A percentile compares a stretch with the other conserved stretches of the same genome.
Evolutionary conservation across 129 eudicot species (phyloP).

Genomic region (Tagetes erecta): DNA sequence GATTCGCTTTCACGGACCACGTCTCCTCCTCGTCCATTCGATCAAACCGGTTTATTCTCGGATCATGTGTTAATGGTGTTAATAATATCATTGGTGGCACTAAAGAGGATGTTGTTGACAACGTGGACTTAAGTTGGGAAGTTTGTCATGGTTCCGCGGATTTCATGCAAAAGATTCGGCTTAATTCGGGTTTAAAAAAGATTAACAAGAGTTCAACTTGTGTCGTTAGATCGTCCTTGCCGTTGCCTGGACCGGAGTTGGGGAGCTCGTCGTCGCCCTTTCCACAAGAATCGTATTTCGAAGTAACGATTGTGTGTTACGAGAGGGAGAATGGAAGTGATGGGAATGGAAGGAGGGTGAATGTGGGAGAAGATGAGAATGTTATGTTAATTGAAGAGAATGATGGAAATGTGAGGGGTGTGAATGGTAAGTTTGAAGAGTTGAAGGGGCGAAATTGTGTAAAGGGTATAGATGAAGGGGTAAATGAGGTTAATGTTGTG

Average conservation of each 20-base stretch:
- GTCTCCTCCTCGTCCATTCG: slow-evolving; percentile 43
- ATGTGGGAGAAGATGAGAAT: slow-evolving; percentile 53
- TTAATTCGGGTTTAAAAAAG: slow-evolving; percentile 33
- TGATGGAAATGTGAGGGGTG: slow-evolving; percentile 30
- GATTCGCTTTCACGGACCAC: slow-evolving; percentile 61
- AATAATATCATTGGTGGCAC: not conserved
- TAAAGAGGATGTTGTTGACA: slow-evolving; percentile 5
- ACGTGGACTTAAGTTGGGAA: slow-evolving; percentile 72
- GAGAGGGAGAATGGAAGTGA: slow-evolving; percentile 8
- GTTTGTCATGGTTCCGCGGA: slow-evolving; percentile 83
- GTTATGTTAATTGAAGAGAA: slow-evolving; percentile 51
- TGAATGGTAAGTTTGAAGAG: slow-evolving; percentile 41
- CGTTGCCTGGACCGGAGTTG: slow-evolving; percentile 37
- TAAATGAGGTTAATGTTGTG: slow-evolving; percentile 29
- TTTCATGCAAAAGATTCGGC: slow-evolving; percentile 70
- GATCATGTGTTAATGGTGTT: slow-evolving; percentile 43
- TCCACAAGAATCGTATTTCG: slow-evolving; percentile 71
- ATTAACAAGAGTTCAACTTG: slow-evolving; percentile 4
- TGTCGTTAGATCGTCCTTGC: slow-evolving; percentile 30
- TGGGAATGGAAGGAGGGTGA: slow-evolving; percentile 19
- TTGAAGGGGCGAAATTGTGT: slow-evolving; percentile 28
- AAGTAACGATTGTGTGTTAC: slow-evolving; percentile 52
- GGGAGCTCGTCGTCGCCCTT: slow-evolving; percentile 31
- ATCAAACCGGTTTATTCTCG: slow-evolving; percentile 46
- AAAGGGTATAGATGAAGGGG: slow-evolving; percentile 38